These are phyloP conservation scores for Colletotrichum camelliae DNA, from an alignment of 2,329 filamentous ascomycete genomes.

Conservation along the genomic window DNA sequence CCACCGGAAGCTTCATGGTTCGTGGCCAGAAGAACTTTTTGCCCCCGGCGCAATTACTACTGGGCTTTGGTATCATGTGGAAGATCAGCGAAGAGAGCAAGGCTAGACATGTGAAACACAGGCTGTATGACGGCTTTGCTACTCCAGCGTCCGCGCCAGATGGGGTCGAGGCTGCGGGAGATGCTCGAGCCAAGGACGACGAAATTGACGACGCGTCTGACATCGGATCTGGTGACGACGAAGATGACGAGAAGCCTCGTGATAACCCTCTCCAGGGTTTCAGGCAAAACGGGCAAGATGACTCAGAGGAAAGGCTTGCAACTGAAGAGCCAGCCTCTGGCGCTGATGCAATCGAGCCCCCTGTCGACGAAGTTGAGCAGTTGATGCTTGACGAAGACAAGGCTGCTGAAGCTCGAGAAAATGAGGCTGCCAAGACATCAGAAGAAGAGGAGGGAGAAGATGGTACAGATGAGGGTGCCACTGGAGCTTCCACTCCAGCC, in stretches of 20 bases:
- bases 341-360: slow-evolving; percentile 10
- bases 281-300: slow-evolving; percentile 28
- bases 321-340: slow-evolving; percentile 21
- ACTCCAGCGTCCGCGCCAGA: slow-evolving; percentile 27
- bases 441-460: slow-evolving; percentile 27
- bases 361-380: slow-evolving; percentile 11
- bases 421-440: not conserved
- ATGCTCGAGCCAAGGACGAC: slow-evolving; percentile 31
- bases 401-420: slow-evolving; percentile 21
- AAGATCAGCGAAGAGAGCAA: slow-evolving; percentile 89
- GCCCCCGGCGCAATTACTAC: slow-evolving; percentile 82
- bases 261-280: slow-evolving; percentile 43
- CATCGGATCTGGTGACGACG: slow-evolving; percentile 37
- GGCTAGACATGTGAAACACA: slow-evolving; percentile 78
- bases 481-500: not conserved
- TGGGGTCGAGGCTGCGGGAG: not conserved
- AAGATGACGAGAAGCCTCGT: slow-evolving; percentile 33
- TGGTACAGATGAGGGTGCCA: not conserved
- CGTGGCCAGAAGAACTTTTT: slow-evolving; percentile 90
- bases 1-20: slow-evolving; percentile 79
- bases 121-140: slow-evolving; percentile 35
- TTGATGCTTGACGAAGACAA: slow-evolving; percentile 21
- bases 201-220: slow-evolving; percentile 36
- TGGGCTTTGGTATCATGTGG: slow-evolving; percentile 89
- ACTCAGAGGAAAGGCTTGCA: slow-evolving; percentile 28